Percentiles rank a stretch among this genome's conserved stretches.
These are phyloP conservation scores for Aspergillus fumigatus DNA, from an alignment of 2,329 filamentous ascomycete species.

Conservation along the genomic window DNA sequence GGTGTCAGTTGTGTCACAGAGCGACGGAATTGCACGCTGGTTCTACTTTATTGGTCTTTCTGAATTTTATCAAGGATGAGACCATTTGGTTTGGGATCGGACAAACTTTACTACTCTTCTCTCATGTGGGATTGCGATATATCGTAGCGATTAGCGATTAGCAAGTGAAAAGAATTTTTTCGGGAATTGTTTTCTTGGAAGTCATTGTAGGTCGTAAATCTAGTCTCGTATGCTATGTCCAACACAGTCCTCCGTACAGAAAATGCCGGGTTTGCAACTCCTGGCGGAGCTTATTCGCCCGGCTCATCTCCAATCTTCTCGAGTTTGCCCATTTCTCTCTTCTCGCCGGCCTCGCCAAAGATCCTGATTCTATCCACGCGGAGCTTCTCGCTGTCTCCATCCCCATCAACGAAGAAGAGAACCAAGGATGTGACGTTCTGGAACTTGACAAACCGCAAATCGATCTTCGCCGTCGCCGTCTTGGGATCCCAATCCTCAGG, in stretches of 20 bases:
- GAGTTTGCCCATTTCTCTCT: constrained; percentile 87
- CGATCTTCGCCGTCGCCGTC: constrained; percentile 66
- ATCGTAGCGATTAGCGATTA: not conserved
- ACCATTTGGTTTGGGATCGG: constrained; percentile 52
- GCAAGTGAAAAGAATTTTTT: not conserved
- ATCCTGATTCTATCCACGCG: constrained; percentile 61
- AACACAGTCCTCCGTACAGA: not conserved
- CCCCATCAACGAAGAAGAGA: constrained; percentile 82
- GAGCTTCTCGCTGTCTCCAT: constrained; percentile 77
- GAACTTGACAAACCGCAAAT: constrained; percentile 91
- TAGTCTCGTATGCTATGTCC: not conserved
- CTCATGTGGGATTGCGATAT: not conserved
- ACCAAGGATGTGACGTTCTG: constrained; percentile 86
- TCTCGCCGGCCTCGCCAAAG: constrained; percentile 86
- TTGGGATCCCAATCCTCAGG: constrained; percentile 72
- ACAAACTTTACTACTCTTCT: constrained; percentile 40
- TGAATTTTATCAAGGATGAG: constrained; percentile 41
- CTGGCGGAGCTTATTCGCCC: constrained; percentile 47
- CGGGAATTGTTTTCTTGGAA: not conserved
- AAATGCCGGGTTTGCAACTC: not conserved
- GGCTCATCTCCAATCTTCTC: constrained; percentile 85
- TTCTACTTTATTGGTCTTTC: constrained; percentile 49
- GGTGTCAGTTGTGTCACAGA: constrained; percentile 82
- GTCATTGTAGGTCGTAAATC: not conserved
- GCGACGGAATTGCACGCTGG: constrained; percentile 70